Evolutionary conservation across 2,329 filamentous ascomycete genomes (phyloP).

Genomic region (Aplosporella prunicola): DNA sequence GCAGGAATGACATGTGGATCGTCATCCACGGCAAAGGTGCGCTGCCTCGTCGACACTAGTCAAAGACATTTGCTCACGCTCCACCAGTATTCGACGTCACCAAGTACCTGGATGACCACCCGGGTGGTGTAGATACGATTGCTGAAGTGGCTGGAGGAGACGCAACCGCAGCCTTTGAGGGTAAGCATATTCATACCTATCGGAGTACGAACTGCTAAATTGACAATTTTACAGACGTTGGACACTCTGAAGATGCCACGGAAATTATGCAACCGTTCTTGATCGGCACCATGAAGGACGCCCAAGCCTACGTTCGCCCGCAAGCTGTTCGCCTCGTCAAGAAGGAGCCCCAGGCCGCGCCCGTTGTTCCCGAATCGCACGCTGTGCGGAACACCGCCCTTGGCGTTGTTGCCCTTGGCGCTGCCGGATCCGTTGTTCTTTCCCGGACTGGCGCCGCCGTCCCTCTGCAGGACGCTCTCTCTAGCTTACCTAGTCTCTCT

Average conservation of each 20-base stretch:
- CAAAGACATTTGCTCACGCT: background rate
- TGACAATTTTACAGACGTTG: too few species aligned
- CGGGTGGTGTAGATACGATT: constrained; percentile 34
- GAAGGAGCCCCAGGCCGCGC: background rate
- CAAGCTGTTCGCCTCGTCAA: constrained; percentile 12
- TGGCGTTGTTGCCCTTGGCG: background rate
- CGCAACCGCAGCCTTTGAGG: constrained; percentile 34
- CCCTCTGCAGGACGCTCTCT: background rate
- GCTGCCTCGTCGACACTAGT: too few species aligned
- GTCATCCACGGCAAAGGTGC: constrained; percentile 43
- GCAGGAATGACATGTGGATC: constrained; percentile 43
- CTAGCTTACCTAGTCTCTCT: too few species aligned
- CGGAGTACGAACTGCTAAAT: too few species aligned
- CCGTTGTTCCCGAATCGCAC: background rate
- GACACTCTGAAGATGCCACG: constrained; percentile 38
- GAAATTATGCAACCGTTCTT: constrained; percentile 32
- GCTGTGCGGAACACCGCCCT: background rate
- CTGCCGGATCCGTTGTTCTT: background rate
- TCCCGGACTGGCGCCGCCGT: background rate
- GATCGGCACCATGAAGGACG: constrained; percentile 26
- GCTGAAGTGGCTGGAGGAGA: constrained; percentile 34
- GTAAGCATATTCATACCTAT: too few species aligned
- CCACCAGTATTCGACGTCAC: constrained; percentile 47
- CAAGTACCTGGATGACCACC: constrained; percentile 50
- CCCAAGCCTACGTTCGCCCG: constrained; percentile 9